These are phyloP conservation scores for Paecilomyces variotii DNA, from an alignment of 2,329 filamentous ascomycete genomes.

Conservation along the genomic window DNA sequence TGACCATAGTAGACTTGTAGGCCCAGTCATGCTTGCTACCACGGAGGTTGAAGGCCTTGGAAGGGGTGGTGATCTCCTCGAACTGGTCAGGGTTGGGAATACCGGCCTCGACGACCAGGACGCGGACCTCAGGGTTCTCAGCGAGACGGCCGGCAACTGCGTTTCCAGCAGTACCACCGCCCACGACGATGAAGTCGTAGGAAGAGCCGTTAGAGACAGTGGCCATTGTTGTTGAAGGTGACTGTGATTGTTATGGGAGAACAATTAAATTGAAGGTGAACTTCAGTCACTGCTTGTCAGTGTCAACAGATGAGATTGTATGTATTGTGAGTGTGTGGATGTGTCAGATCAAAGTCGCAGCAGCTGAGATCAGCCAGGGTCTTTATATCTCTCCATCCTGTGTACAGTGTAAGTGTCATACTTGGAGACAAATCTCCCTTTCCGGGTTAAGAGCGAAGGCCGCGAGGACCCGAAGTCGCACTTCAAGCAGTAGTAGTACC, in stretches of 20 bases:
- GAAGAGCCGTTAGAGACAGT: constrained; percentile 6
- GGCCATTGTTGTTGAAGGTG: constrained; percentile 4
- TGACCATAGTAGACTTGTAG: constrained; percentile 56
- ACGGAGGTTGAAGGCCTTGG: constrained; percentile 48
- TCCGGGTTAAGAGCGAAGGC: background rate
- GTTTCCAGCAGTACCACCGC: constrained; percentile 30
- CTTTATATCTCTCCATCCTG: background rate
- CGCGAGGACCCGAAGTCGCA: background rate
- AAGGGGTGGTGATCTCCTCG: constrained; percentile 50
- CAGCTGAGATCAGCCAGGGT: background rate
- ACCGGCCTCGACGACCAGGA: constrained; percentile 31
- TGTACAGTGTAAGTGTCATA: background rate
- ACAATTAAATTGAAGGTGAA: background rate
- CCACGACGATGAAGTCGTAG: constrained; percentile 24
- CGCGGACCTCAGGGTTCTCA: constrained; percentile 39
- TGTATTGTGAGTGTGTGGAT: background rate
- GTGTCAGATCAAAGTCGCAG: no score
- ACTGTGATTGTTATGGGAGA: background rate
- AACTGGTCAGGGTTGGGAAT: constrained; percentile 41
- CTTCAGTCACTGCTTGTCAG: background rate
- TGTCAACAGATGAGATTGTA: background rate
- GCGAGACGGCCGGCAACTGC: constrained; percentile 45
- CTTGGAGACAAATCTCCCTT: background rate
- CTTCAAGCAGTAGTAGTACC: background rate
- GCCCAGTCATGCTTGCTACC: constrained; percentile 53